phyloP scores from a whole-genome alignment of 306 rosid genomes.

The Neltuma alba region DNA sequence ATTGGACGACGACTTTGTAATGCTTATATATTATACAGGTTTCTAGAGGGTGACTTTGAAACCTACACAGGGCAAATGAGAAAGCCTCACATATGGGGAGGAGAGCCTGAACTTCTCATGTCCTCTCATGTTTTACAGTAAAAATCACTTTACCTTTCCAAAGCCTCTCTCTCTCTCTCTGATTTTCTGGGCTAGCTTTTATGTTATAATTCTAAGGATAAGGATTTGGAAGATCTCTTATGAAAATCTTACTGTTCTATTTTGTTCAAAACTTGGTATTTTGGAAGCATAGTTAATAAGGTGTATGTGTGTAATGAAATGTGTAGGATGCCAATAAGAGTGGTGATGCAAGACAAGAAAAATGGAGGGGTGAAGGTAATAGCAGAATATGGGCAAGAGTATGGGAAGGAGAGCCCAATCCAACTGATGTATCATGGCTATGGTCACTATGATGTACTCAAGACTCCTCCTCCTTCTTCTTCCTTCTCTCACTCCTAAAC shows the following conservation, averaged over 20 bases:
- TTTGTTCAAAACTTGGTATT: not conserved
- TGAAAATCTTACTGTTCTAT: not conserved
- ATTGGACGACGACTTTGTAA: not conserved
- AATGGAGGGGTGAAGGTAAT: slow-evolving; percentile 52
- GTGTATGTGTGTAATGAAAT: not conserved
- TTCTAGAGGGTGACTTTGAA: slow-evolving; percentile 84
- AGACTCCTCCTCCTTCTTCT: not conserved
- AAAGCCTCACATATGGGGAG: slow-evolving; percentile 80
- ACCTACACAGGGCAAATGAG: slow-evolving; percentile 68
- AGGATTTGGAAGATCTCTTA: not conserved
- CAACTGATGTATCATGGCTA: slow-evolving; percentile 69
- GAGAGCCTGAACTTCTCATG: slow-evolving; percentile 94
- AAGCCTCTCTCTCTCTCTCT: not conserved
- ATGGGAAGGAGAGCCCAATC: slow-evolving; percentile 69
- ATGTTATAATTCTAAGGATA: too few relatives aligned
- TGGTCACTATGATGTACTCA: slow-evolving; percentile 82
- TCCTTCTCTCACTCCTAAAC: not conserved
- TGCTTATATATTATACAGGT: slow-evolving; percentile 47
- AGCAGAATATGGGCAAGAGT: slow-evolving; percentile 86
- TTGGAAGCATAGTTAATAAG: not conserved
- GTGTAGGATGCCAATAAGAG: slow-evolving; percentile 84
- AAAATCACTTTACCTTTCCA: slow-evolving; percentile 27
- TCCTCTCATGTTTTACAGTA: slow-evolving; percentile 79
- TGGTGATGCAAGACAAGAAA: slow-evolving; percentile 60
- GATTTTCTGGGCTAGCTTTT: too few relatives aligned